Evolutionary conservation across 192 early-diverging fungal genomes (phyloP).

Genomic region (Spizellomyces punctatus): DNA sequence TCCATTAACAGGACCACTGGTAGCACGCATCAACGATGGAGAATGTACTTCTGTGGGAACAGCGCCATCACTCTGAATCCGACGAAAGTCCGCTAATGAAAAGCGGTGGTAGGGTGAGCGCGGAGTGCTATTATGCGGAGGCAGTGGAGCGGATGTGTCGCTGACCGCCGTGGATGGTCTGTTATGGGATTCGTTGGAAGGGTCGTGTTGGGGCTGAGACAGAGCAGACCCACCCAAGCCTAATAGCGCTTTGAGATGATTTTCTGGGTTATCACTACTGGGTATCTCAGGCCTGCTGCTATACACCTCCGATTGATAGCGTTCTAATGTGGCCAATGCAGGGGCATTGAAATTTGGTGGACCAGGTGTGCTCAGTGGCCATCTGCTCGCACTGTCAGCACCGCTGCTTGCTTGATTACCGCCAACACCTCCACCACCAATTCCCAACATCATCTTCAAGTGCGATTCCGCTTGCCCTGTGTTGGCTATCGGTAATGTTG

Average conservation of each 20-base stretch:
- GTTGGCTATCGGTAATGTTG: neutral
- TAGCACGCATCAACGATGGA: no score
- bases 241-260: slow-evolving; percentile 16
- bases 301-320: neutral
- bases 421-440: neutral
- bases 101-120: no score
- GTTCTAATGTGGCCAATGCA: neutral
- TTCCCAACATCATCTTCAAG: slow-evolving; percentile 21
- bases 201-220: no score
- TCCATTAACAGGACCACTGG: no score
- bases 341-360: neutral
- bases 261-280: neutral
- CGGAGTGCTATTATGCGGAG: no score
- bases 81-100: no score
- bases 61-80: no score
- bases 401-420: no score
- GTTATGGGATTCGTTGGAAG: no score
- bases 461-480: neutral
- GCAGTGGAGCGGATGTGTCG: no score
- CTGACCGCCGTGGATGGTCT: no score
- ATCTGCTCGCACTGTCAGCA: neutral
- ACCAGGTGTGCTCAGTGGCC: neutral
- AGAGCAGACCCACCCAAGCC: slow-evolving; percentile 1
- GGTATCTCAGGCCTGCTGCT: neutral
- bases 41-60: no score